Base-by-base conservation (phyloP, 495 filamentous ascomycete species). In the Ascobolus immersus region DNA sequence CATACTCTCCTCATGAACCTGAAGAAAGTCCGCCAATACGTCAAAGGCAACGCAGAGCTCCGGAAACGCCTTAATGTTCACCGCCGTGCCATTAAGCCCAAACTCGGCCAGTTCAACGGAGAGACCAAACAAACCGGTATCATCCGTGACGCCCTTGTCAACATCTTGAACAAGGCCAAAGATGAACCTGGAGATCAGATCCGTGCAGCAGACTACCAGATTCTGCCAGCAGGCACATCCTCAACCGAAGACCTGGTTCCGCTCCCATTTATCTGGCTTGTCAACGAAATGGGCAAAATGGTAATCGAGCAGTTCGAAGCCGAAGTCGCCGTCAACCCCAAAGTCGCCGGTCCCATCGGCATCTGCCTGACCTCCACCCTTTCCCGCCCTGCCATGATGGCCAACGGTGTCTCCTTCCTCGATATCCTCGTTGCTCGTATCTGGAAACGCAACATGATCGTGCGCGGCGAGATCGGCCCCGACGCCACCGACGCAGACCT, bases 381-480 rank as follows among this genome's bases (percentile, higher is more conserved):
- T 45, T 70, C 79, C 3, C 55, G 62, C 13, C 55, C 65, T 0
- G 52, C 61, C 1, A 73, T 79, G 42, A 54, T 60, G 12, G 78
- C 73, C 62, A 63, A 76, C 19, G 77, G 73, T 2, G 52, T 58
- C 21, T 65, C 69, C 9, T 56, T 94, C 41, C 73, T 80, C 27
- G 82, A 93, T 41, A 74, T 94, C 33, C 52, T 94, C 14, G 65
- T 89, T 47, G 80, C 86, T 19, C 92, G 94, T 49, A 73, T 77
- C 39, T 69, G 77, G 25, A 58, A 71, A 4, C 60, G 66, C 17
- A 91, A 80, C 44, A 84, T 89, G 3, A 71, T 80, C 8, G 58
- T 99, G 8, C 94, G 77, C 51, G 89, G 89, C 13, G 71, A 81
- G 43, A 62, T 64, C 14, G 84, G 77, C 21, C 65, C 57, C 31